A percentile compares a stretch with the other conserved stretches of the same genome.
These are phyloP conservation scores for Aspergillus sparsus DNA, from an alignment of 495 filamentous ascomycete genomes.

Conservation along the genomic window DNA sequence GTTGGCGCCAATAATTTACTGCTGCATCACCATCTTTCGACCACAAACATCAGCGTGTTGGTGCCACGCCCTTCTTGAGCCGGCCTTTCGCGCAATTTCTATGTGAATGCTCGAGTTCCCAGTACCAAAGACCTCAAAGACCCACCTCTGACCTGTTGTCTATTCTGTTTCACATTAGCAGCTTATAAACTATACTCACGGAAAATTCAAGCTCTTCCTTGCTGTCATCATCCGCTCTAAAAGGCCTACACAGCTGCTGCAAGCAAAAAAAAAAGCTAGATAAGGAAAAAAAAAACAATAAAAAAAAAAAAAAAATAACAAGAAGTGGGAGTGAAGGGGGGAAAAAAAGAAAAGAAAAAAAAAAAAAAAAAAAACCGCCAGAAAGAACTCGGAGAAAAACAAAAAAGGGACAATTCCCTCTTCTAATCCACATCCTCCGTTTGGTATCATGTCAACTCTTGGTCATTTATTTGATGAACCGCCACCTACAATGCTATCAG, in stretches of 20 bases:
- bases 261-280: no score
- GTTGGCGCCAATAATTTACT: slow-evolving; percentile 5
- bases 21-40: slow-evolving; percentile 1
- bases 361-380: background rate
- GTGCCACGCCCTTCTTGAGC: background rate
- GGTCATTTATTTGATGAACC: background rate
- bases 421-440: background rate
- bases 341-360: no score
- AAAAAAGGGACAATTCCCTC: background rate
- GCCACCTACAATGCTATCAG: background rate
- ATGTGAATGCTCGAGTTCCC: background rate
- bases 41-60: slow-evolving; percentile 2
- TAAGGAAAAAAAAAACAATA: no score
- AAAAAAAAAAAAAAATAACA: no score
- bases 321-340: no score
- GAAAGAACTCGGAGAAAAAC: background rate
- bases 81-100: background rate
- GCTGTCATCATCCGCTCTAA: background rate
- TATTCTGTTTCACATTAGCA: background rate
- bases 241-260: background rate
- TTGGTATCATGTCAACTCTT: slow-evolving; percentile 6
- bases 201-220: background rate
- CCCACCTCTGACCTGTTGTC: background rate
- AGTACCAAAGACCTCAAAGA: background rate
- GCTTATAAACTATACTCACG: background rate